Evolutionary conservation across 805 yeast genomes (phyloP).

Genomic region (Torulaspora quercuum): DNA sequence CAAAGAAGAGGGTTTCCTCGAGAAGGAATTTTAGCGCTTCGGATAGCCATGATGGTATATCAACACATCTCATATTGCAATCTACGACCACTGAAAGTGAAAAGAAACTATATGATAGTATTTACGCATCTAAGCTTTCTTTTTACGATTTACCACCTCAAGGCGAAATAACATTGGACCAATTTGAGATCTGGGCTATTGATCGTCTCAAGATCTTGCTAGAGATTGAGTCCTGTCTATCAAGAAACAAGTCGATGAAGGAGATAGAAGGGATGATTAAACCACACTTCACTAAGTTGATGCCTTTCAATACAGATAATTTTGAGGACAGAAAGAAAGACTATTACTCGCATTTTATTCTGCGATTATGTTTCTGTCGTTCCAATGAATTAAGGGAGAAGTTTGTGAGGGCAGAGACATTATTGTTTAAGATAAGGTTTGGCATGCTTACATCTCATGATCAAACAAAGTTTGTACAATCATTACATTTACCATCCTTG

Average conservation of each 20-base stretch:
- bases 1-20: slow-evolving; percentile 71
- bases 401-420: slow-evolving; percentile 72
- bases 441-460: slow-evolving; percentile 59
- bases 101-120: slow-evolving; percentile 35
- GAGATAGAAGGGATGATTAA: slow-evolving; percentile 65
- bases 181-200: slow-evolving; percentile 94
- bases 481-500: slow-evolving; percentile 63
- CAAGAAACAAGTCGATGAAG: slow-evolving; percentile 57
- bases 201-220: slow-evolving; percentile 80
- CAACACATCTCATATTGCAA: slow-evolving; percentile 27
- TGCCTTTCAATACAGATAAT: slow-evolving; percentile 53
- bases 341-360: slow-evolving; percentile 84
- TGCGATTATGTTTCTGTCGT: slow-evolving; percentile 86
- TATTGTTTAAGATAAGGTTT: slow-evolving; percentile 71
- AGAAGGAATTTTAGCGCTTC: slow-evolving; percentile 55
- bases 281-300: slow-evolving; percentile 57
- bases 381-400: slow-evolving; percentile 76
- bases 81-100: slow-evolving; percentile 31
- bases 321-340: slow-evolving; percentile 75
- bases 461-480: slow-evolving; percentile 64
- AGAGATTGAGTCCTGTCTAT: slow-evolving; percentile 73
- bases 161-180: slow-evolving; percentile 83
- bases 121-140: slow-evolving; percentile 61
- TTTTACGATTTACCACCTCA: slow-evolving; percentile 76
- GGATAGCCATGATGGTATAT: slow-evolving; percentile 25